A percentile compares a stretch with the other conserved stretches of the same genome.
phyloP scores from a whole-genome alignment of 2,329 filamentous ascomycete genomes.

The Coleophoma cylindrospora region DNA sequence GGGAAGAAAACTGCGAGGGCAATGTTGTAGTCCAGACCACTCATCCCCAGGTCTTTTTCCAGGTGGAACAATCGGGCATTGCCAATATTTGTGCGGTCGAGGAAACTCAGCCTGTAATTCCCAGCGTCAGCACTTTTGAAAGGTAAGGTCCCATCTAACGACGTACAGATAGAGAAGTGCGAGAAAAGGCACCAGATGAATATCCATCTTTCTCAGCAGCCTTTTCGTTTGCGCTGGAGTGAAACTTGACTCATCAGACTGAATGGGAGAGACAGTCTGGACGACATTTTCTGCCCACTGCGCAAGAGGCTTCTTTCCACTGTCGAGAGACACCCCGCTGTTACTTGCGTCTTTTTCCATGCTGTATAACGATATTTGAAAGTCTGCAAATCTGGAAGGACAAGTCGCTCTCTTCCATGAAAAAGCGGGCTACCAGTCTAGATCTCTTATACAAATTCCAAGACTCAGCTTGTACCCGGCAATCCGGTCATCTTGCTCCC shows the following conservation, averaged over 20 bases:
- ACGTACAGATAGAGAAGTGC: conserved; percentile 47
- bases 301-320: background rate
- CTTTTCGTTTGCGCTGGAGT: conserved; percentile 38
- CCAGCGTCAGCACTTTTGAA: background rate
- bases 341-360: background rate
- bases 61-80: conserved; percentile 18
- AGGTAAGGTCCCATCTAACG: conserved; percentile 18
- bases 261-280: background rate
- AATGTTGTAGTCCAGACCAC: conserved; percentile 16
- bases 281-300: background rate
- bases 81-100: conserved; percentile 16
- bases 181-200: conserved; percentile 53
- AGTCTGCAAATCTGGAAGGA: background rate
- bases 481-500: no score
- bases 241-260: conserved; percentile 12
- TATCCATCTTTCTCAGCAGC: conserved; percentile 50
- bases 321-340: background rate
- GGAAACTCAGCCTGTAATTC: conserved; percentile 8
- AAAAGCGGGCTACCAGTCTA: background rate
- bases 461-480: background rate
- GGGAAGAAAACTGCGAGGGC: conserved; percentile 20
- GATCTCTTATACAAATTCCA: background rate
- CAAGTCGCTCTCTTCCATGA: background rate
- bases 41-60: conserved; percentile 19
- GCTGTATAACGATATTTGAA: background rate